Evolutionary conservation across 805 yeast genomes (phyloP), one percentile per base, ranked within the genome.

Genomic region (Metschnikowia chrysomelidarum): DNA sequence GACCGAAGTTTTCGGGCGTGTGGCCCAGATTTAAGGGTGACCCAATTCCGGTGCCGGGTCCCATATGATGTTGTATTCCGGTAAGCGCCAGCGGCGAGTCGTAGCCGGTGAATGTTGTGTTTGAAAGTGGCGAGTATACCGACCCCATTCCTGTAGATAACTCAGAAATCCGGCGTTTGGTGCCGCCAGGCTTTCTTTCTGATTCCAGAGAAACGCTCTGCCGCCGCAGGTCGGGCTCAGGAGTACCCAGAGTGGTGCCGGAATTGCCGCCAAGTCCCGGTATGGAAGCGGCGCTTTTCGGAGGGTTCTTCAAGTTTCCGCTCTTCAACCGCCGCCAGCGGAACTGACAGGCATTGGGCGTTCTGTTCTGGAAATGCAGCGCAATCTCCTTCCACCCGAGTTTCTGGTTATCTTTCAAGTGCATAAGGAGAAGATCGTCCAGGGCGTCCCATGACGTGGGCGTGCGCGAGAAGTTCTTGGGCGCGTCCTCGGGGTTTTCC

Each of bases 301-400:
- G 73, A 9, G 73, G 72, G 34, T 47, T 47, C 32, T 47, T 47
- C 34, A 47, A 38, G 34, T 44, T 68, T 3, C 73, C 73, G 24
- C 61, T 55, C 49, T 71, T 68, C 13, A 73, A 61, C 44, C 95
- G 62, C 57, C 95, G 73, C 95, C 95, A 87, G 49, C 95, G 75
- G 54, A 85, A 85, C 61, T 85, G 94, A 51, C 95, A 85, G 2
- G 94, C 94, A 54, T 85, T 87, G 23, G 94, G 88, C 2, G 95
- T 87, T 54, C 95, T 67, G 56, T 82, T 82, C 27, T 77, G 72
- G 58, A 87, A 87, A 52, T 82, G 84, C 21, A 80, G 71, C 1
- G 93, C 81, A 32, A 87, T 86, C 47, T 87, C 95, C 57, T 87
- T 79, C 95, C 95, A 87, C 1, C 95, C 95, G 47, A 86, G 69